Evolutionary conservation across 1,139 yeast genomes (phyloP), one percentile per base, ranked within the genome.

Genomic region (Maudiozyma humilis): DNA sequence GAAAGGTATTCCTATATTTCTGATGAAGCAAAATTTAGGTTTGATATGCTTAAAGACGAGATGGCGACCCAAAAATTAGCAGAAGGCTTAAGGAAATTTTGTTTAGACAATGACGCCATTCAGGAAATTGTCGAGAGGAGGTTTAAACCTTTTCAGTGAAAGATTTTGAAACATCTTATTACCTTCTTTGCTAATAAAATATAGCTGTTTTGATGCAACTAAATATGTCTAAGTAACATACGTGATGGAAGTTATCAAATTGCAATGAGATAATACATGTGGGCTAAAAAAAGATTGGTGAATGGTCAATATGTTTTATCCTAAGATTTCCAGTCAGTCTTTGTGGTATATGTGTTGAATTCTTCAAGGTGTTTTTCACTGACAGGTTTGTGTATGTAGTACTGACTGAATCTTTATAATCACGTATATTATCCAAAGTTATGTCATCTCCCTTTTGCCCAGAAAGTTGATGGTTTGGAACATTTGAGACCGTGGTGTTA

Each of bases 1-100:
- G n/a, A 27, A 27, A 27, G n/a, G 31, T 10, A 27, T 10, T 67
- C 88, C 23, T 91, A 69, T 71, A 73, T 91, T 53, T 79, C 86
- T 63, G 80, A 88, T 67, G 97, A 91, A 72, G 69, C 95, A 47
- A 70, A 75, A 53, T 91, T 89, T 88, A 84, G 96, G 77, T 84
- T 78, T 72, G 76, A 73, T 49, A 73, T 91, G 59, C 91, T 91
- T 73, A 95, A 91, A 68, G 97, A 91, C 68, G 93, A 91, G 56
- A 89, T 91, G 97, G 93, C 96, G 60, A 87, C 96, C 55, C 96
- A 88, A 74, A 91, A 91, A 77, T 79, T 91, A 64, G 71, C 96
- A 55, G 95, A 91, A 65, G 98, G 98, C 77, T 91, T 91, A 73
- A 84, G 97, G 76, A 78, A 79, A 69, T 91, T 91, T 70, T 86